Percentiles rank a stretch among this genome's conserved stretches.
phyloP scores from a whole-genome alignment of 2,329 filamentous ascomycete genomes.

The Claviceps africana region DNA sequence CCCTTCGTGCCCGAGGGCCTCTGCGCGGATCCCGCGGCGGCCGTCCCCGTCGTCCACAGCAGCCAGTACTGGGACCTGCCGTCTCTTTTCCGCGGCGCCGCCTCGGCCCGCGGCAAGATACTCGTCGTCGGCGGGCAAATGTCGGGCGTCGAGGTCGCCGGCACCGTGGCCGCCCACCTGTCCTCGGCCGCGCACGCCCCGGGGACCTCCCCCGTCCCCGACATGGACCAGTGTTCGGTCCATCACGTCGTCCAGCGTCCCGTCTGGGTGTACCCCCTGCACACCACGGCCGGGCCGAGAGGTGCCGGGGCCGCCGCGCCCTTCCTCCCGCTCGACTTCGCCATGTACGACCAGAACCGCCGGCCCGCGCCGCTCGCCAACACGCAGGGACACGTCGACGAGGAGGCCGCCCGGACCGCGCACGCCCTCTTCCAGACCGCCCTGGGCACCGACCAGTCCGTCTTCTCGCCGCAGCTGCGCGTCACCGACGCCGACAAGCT shows the following conservation, averaged over 20 bases:
- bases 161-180: slow-evolving; percentile 55
- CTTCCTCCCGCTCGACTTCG: slow-evolving; percentile 61
- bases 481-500: slow-evolving; percentile 26
- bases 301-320: slow-evolving; percentile 27
- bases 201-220: slow-evolving; percentile 21
- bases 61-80: slow-evolving; percentile 47
- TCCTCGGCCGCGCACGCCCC: slow-evolving; percentile 48
- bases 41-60: slow-evolving; percentile 50
- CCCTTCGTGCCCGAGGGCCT: slow-evolving; percentile 36
- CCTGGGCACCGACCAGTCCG: slow-evolving; percentile 40
- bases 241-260: slow-evolving; percentile 58
- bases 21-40: slow-evolving; percentile 13
- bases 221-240: slow-evolving; percentile 40
- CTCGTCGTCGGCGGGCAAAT: slow-evolving; percentile 69
- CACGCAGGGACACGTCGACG: slow-evolving; percentile 47
- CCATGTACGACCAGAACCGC: slow-evolving; percentile 54
- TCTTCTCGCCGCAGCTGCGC: slow-evolving; percentile 29
- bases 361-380: slow-evolving; percentile 47
- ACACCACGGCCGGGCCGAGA: slow-evolving; percentile 35
- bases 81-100: slow-evolving; percentile 27
- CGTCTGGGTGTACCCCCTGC: slow-evolving; percentile 55
- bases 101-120: slow-evolving; percentile 41
- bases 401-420: slow-evolving; percentile 38
- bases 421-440: slow-evolving; percentile 36
- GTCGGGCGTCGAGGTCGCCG: slow-evolving; percentile 67